Percentiles rank a stretch among this genome's conserved stretches.
These are phyloP conservation scores for Lentinula sp. DNA, from an alignment of 768 basidiomycete species.

Conservation along the genomic window DNA sequence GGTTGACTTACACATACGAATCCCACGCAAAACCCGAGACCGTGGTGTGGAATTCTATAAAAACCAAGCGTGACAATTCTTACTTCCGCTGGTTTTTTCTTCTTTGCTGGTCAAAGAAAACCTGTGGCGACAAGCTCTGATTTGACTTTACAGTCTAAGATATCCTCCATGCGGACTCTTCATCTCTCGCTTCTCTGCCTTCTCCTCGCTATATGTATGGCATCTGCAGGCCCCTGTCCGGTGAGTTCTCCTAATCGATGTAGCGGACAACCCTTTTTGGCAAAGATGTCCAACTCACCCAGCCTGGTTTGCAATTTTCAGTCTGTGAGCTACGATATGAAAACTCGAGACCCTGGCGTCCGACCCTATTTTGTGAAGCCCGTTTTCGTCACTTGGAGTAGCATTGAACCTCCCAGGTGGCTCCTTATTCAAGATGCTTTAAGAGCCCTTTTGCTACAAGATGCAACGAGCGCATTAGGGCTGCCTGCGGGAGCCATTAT, in stretches of 20 bases:
- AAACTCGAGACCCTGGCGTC: not conserved
- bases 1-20: no score
- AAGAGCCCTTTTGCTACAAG: not conserved
- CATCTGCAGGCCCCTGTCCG: not conserved
- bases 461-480: not conserved
- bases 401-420: not conserved
- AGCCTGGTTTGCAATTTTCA: not conserved
- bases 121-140: not conserved
- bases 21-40: no score
- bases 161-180: not conserved
- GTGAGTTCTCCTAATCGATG: not conserved
- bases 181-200: not conserved
- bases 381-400: not conserved
- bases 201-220: not conserved
- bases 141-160: not conserved
- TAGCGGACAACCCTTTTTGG: not conserved
- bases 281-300: not conserved
- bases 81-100: not conserved
- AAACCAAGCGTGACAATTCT: no score
- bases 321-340: not conserved
- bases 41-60: no score
- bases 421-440: not conserved
- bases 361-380: not conserved
- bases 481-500: not conserved
- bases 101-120: not conserved